These are phyloP conservation scores for Xylaria telfairii DNA, from an alignment of 495 filamentous ascomycete species.

Conservation along the genomic window DNA sequence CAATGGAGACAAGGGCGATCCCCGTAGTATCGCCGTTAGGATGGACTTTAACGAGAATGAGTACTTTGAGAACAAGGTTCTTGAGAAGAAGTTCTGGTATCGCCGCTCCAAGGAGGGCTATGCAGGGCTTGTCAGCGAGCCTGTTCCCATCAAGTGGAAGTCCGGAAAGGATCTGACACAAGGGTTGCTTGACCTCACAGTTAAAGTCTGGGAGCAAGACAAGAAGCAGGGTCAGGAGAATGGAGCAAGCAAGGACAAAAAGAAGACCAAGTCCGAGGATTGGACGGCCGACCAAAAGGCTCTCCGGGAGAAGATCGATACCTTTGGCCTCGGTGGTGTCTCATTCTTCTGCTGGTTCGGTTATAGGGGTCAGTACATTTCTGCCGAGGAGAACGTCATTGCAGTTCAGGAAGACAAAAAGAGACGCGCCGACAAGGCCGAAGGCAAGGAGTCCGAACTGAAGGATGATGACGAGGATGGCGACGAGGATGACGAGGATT, in stretches of 20 bases:
- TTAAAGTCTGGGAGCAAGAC: constrained; percentile 70
- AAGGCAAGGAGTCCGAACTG: constrained; percentile 58
- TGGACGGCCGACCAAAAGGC: constrained; percentile 57
- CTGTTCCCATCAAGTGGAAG: constrained; percentile 89
- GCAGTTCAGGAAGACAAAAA: constrained; percentile 65
- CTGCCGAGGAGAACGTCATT: constrained; percentile 69
- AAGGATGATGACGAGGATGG: constrained; percentile 61
- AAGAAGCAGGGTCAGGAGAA: constrained; percentile 46
- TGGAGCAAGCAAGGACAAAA: constrained; percentile 55
- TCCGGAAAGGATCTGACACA: constrained; percentile 78
- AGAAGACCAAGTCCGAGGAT: constrained; percentile 48
- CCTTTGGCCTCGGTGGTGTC: constrained; percentile 60
- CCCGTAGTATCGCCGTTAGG: constrained; percentile 66
- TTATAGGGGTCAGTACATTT: constrained; percentile 68
- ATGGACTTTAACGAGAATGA: constrained; percentile 73
- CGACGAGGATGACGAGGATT: constrained; percentile 60
- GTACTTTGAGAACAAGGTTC: constrained; percentile 71
- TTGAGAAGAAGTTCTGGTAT: constrained; percentile 92
- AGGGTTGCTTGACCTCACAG: constrained; percentile 75
- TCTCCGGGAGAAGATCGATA: constrained; percentile 60
- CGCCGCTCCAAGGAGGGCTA: constrained; percentile 69
- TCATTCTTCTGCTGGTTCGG: constrained; percentile 93
- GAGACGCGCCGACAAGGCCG: constrained; percentile 60
- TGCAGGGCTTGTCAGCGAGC: constrained; percentile 79
- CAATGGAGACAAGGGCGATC: constrained; percentile 62